Percentiles rank a stretch among this genome's conserved stretches.
phyloP scores from a whole-genome alignment of 805 yeast species.

The Lipomyces starkeyi region DNA sequence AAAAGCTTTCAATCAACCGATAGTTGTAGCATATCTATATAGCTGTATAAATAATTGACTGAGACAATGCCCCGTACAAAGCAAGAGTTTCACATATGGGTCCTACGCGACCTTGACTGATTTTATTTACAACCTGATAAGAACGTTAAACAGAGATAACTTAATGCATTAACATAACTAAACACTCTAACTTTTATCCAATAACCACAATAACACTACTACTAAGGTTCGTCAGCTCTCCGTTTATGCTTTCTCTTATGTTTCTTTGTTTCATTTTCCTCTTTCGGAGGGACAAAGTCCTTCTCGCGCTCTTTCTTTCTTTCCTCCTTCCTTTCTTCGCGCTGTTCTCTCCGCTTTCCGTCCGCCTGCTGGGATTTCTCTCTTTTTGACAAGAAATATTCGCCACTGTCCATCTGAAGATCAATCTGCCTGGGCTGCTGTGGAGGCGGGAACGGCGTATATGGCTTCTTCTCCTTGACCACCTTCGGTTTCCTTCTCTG shows the following conservation, averaged over 20 bases:
- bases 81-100: too few species aligned
- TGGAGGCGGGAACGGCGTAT: slow-evolving; percentile 99
- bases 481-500: slow-evolving; percentile 88
- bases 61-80: too few species aligned
- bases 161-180: background rate
- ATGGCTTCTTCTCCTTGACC: slow-evolving; percentile 71
- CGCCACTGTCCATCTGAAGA: slow-evolving; percentile 97
- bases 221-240: background rate
- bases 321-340: slow-evolving; percentile 68
- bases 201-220: background rate
- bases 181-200: background rate
- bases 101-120: background rate
- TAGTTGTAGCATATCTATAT: too few species aligned
- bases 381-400: slow-evolving; percentile 87
- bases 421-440: slow-evolving; percentile 97
- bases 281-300: slow-evolving; percentile 87
- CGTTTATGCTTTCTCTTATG: slow-evolving; percentile 25
- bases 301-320: slow-evolving; percentile 73
- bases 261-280: slow-evolving; percentile 55
- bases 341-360: slow-evolving; percentile 79
- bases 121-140: background rate
- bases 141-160: too few species aligned
- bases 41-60: too few species aligned
- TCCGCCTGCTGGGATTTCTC: slow-evolving; percentile 76
- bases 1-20: too few species aligned